A percentile compares a stretch with the other conserved stretches of the same genome.
These are phyloP conservation scores for Phytophthora aleatoria DNA, from an alignment of 352 stramenopile species.

Conservation along the genomic window DNA sequence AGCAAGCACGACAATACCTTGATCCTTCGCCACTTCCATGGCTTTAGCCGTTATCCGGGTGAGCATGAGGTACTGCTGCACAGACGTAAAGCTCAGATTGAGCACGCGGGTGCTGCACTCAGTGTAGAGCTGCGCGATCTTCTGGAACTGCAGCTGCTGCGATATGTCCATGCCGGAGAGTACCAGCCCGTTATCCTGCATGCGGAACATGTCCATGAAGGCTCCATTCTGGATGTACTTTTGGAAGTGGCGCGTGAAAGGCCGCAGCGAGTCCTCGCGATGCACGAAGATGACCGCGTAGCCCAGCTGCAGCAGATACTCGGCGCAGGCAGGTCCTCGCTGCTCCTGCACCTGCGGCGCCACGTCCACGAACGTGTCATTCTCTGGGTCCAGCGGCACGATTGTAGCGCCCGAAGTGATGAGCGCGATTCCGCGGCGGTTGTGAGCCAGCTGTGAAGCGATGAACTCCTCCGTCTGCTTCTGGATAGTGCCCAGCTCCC, in stretches of 20 bases:
- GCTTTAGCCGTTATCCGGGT: conserved; percentile 63
- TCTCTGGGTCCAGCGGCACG: conserved; percentile 68
- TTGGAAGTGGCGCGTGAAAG: conserved; percentile 86
- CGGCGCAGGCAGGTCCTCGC: conserved; percentile 72
- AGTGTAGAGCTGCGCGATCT: conserved; percentile 63
- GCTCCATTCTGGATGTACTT: conserved; percentile 81
- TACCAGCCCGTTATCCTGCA: conserved; percentile 61
- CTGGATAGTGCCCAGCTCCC: conserved; percentile 50
- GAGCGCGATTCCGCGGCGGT: conserved; percentile 75
- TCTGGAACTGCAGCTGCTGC: conserved; percentile 73
- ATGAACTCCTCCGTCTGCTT: conserved; percentile 64
- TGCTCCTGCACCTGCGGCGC: conserved; percentile 76
- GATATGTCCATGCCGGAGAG: conserved; percentile 66
- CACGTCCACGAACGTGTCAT: conserved; percentile 78
- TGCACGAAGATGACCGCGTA: conserved; percentile 88
- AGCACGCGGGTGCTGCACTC: conserved; percentile 72
- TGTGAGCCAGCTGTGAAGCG: conserved; percentile 49
- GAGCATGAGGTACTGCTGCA: conserved; percentile 85
- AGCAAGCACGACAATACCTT: conserved; percentile 72
- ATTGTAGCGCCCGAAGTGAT: conserved; percentile 83
- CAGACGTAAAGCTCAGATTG: conserved; percentile 75
- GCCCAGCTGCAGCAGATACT: conserved; percentile 79
- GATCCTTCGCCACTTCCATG: conserved; percentile 62
- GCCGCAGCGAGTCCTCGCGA: conserved; percentile 74
- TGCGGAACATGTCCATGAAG: conserved; percentile 83